Conservation (phyloP, 176 grass and related monocot species). For the Juncus inflexus region DNA sequence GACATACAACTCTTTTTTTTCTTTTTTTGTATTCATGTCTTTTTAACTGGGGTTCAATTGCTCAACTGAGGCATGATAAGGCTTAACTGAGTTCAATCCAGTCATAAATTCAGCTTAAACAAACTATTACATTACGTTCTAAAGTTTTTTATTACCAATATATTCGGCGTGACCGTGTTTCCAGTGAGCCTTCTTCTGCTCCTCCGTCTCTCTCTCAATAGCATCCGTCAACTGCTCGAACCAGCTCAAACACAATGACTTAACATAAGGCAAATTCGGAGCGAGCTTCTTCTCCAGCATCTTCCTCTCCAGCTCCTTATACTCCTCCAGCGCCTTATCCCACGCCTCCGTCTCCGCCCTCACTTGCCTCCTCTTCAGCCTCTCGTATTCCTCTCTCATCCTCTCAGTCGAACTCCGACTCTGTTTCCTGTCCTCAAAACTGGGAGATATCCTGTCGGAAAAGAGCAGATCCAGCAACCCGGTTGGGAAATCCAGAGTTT, state of each 20-base stretch:
- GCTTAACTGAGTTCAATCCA: conserved; percentile 3
- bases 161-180: conserved; percentile 66
- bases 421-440: neutral
- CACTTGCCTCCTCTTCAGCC: conserved; percentile 60
- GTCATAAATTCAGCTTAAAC: neutral
- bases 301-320: conserved; percentile 72
- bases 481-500: conserved; percentile 1
- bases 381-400: conserved; percentile 34
- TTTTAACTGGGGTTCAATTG: too few species aligned
- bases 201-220: conserved; percentile 58
- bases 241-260: conserved; percentile 86
- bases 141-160: conserved; percentile 32
- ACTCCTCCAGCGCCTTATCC: conserved; percentile 77
- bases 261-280: conserved; percentile 68
- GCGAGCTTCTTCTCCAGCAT: conserved; percentile 94
- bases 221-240: conserved; percentile 86
- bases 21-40: too few species aligned
- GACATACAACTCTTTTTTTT: too few species aligned
- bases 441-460: conserved; percentile 14
- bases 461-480: conserved; percentile 9
- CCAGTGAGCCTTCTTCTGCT: conserved; percentile 48
- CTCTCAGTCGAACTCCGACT: neutral
- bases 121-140: neutral
- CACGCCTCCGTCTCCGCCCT: conserved; percentile 90
- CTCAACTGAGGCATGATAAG: too few species aligned